Evolutionary conservation across 2,329 filamentous ascomycete species (phyloP).

Genomic region (Penicillium occitanis): DNA sequence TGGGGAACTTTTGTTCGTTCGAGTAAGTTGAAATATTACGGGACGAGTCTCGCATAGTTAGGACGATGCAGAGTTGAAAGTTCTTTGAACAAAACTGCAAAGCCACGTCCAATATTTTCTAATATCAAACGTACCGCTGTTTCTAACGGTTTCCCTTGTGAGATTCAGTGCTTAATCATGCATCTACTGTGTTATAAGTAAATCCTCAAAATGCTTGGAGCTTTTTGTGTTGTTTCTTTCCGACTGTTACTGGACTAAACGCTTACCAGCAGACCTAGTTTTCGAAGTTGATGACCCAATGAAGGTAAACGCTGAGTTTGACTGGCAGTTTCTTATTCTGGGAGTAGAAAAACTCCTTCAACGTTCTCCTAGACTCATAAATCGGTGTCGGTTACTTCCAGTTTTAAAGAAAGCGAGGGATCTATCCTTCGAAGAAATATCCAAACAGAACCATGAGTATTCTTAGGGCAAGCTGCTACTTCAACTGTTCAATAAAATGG

Average conservation of each 20-base stretch:
- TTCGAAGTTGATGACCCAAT: neutral
- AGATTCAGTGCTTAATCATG: constrained; percentile 27
- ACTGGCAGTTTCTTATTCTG: constrained; percentile 17
- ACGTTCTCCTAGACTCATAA: neutral
- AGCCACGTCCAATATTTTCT: constrained; percentile 9
- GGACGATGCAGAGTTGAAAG: constrained; percentile 1
- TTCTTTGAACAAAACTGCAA: neutral
- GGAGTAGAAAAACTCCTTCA: constrained; percentile 16
- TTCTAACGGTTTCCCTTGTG: constrained; percentile 24
- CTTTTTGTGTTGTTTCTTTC: constrained; percentile 13
- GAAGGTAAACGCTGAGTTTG: constrained; percentile 6
- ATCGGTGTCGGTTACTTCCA: constrained; percentile 16
- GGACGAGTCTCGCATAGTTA: neutral
- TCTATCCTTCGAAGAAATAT: constrained; percentile 4
- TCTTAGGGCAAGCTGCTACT: neutral
- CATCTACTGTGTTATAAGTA: constrained; percentile 15
- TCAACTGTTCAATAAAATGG: neutral
- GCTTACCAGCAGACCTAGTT: constrained; percentile 12
- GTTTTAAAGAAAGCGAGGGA: constrained; percentile 9
- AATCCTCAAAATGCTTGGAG: constrained; percentile 7
- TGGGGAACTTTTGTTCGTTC: constrained; percentile 13
- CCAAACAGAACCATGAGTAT: neutral
- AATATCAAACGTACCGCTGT: constrained; percentile 7
- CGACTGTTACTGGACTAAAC: constrained; percentile 11
- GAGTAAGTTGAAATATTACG: constrained; percentile 8